Evolutionary conservation across 352 stramenopile species (phyloP), one percentile per base, ranked within the genome.

Genomic region (Globisporangium spinosum): DNA sequence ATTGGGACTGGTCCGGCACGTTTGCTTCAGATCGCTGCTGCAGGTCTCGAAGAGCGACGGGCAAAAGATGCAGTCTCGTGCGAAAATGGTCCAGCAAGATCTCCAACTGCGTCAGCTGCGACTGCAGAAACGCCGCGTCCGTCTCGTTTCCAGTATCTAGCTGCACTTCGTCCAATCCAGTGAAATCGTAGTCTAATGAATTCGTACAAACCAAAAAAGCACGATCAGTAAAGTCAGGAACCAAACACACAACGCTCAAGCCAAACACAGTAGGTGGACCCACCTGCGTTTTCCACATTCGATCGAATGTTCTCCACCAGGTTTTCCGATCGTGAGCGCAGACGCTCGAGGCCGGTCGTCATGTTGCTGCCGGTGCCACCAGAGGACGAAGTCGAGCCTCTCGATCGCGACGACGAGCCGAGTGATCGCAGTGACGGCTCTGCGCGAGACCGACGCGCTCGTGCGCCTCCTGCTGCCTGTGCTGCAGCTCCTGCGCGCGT

Each of bases 91-190:
- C 68, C 12, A 88, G 67, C 2, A 89, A 70, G 3, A 75, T 77
- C 23, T 80, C 72, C 6, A 89, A 63, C 55, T 82, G 70, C 23
- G 77, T 74, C 35, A 91, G 67, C 47, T 89, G 79, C n/a, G 82
- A 65, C 61, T 89, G 81, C 45, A 89, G 60, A 35, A 75, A 76
- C 54, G 69, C 73, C 25, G 71, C 58, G 58, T 76, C 73, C 22
- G 53, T 66, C 35, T 73, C 70, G 35, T 29, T 63, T 0, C 62
- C 61, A 12, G 62, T 2, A 20, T 72, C 56, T 13, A 75, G 35
- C 43, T 67, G 34, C n/a, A 51, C 20, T 17, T 70, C 60, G 1
- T 68, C 62, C 27, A 72, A 47, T 0, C 61, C 62, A 6, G 53
- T 54, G 58, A 78, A 76, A 32, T 70, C 63, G 35, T 72, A 70